Conservation (phyloP, 768 basidiomycete species). For the Mycena venus region DNA sequence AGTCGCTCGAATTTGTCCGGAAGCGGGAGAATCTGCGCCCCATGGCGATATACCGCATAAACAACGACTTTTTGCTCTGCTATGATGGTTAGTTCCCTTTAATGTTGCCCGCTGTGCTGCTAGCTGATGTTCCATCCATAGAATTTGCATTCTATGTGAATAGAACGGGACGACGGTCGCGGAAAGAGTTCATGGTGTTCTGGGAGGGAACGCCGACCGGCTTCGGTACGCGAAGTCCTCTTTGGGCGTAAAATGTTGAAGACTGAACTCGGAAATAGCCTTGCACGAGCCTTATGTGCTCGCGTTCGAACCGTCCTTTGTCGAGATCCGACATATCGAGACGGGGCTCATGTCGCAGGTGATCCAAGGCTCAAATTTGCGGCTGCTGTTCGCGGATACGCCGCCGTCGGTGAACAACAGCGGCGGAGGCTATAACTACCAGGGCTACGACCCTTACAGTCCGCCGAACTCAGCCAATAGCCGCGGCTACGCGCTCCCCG, state of each 20-base stretch:
- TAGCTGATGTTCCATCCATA: conserved; percentile 48
- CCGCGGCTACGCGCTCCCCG: conserved; percentile 48
- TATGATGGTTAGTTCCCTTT: conserved; percentile 83
- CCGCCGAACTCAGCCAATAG: conserved; percentile 35
- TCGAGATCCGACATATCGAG: conserved; percentile 96
- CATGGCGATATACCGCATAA: conserved; percentile 96
- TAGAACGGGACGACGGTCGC: conserved; percentile 92
- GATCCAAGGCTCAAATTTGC: conserved; percentile 92
- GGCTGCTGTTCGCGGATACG: conserved; percentile 93
- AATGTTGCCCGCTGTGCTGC: neutral
- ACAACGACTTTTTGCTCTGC: conserved; percentile 96
- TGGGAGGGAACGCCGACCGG: conserved; percentile 97
- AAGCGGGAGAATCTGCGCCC: conserved; percentile 91
- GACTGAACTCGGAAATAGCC: conserved; percentile 61
- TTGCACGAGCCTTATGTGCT: conserved; percentile 97
- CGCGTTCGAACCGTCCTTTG: conserved; percentile 96
- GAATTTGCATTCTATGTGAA: conserved; percentile 99
- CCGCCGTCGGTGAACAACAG: conserved; percentile 87
- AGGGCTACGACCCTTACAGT: conserved; percentile 49
- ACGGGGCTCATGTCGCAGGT: conserved; percentile 94
- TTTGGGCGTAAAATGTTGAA: neutral
- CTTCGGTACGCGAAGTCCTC: conserved; percentile 78
- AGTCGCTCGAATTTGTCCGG: conserved; percentile 92
- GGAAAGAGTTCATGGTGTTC: conserved; percentile 93
- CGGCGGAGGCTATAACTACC: conserved; percentile 51